Evolutionary conservation across 2,329 filamentous ascomycete genomes (phyloP), one percentile per base, ranked within the genome.

Genomic region (Talaromyces islandicus): DNA sequence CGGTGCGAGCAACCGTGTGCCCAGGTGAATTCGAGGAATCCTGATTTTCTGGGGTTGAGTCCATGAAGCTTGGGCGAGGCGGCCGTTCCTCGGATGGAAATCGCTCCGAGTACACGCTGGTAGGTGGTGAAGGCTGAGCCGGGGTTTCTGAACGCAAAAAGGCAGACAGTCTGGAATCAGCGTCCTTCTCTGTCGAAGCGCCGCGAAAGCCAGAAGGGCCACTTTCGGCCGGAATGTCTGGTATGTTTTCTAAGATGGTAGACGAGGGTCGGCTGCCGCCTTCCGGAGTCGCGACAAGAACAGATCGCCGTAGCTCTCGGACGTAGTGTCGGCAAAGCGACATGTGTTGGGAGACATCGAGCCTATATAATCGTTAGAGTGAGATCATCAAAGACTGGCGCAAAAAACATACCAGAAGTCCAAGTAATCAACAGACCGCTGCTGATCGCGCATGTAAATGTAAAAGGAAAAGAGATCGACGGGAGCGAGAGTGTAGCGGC

Each of bases 381-480:
- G 11, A 14, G 14, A n/a, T 12, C 21, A 43, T 27, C 55, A 30
- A 21, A 19, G 9, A 54, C 35, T 53, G 53, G n/a, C 21, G 7
- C n/a, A 46, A 56, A n/a, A 53, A 48, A 73, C 85, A 61, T 80
- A 97, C 94, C 95, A 99, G 77, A 99, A 99, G 73, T 99, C 94
- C 48, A 99, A 81, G 70, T 99, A 99, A 71, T 99, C 94, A 12
- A 99, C 94, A 7, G 93, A 97, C 73, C 92, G 87, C 76, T 99
- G 94, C 77, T 97, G 92, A 75, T 99, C 95, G 70, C 94, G 87
- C 94, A 99, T 99, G 78, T 96, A 99, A 69, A 99, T 99, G 78
- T 99, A 99, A 80, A 99, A 99, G 1, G 92, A 97, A 76, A 96
- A 99, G 11, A 99, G 82, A 71, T 99, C 95, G 60, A 99, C 93